Evolutionary conservation across 2,329 filamentous ascomycete species (phyloP).

Genomic region (Colletotrichum euphorbiae): DNA sequence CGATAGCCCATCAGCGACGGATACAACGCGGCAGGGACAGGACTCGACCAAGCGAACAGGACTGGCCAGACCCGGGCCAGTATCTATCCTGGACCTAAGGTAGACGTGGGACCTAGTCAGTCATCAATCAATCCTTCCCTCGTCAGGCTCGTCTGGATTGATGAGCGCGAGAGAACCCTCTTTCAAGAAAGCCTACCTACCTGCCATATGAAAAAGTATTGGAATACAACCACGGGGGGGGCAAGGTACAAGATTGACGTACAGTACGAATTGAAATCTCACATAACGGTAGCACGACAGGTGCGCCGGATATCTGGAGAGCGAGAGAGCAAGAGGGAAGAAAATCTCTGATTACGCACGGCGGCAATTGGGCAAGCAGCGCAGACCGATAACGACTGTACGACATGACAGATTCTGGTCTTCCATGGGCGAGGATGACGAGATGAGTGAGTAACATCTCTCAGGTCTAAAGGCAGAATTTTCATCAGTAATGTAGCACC

Average conservation of each 20-base stretch:
- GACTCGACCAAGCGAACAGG: slow-evolving; percentile 3
- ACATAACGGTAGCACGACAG: neutral
- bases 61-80: slow-evolving; percentile 20
- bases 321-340: neutral
- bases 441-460: slow-evolving; percentile 4
- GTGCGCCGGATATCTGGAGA: too few relatives aligned
- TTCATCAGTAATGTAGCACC: neutral
- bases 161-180: slow-evolving; percentile 28
- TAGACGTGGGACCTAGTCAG: slow-evolving; percentile 16
- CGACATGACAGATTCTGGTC: neutral
- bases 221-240: slow-evolving; percentile 19
- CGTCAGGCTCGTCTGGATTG: neutral
- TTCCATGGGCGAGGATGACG: neutral
- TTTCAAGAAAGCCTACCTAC: neutral
- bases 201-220: slow-evolving; percentile 31
- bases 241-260: slow-evolving; percentile 6
- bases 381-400: neutral
- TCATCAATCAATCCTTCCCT: neutral
- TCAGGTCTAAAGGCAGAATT: neutral
- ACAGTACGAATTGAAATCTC: slow-evolving; percentile 24
- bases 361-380: slow-evolving; percentile 14
- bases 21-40: slow-evolving; percentile 21
- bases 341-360: slow-evolving; percentile 5
- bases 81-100: slow-evolving; percentile 16
- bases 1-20: slow-evolving; percentile 14